Base-by-base conservation (phyloP, 129 eudicot genomes). In the Logfia minima region DNA sequence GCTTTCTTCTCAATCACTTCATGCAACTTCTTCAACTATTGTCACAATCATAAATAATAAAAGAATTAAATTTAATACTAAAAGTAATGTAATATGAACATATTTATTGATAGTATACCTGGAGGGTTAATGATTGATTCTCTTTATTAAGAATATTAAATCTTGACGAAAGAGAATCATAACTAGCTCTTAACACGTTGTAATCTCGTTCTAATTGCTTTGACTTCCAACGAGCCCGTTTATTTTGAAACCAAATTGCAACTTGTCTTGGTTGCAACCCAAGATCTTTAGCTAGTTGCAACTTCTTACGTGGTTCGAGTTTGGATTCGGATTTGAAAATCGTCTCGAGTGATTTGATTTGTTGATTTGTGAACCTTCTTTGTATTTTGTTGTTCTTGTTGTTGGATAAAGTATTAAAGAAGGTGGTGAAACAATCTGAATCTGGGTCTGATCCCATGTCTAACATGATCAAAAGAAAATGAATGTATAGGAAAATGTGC, bases 221-320 rank as follows among this genome's bases (percentile, higher is more conserved):
- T 0, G 97, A 84, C 69, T 87, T 85, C 87, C 85, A 91, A n/a
- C 95, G 82, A 51, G 97, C 95, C 59, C 97, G 37, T 59, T 85
- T 86, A 53, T 91, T 91, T 75, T 91, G 97, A 18, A 91, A 91
- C 97, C 97, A 91, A 2, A 91, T 87, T 0, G 94, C 88, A 1
- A 91, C 85, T 69, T 91, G 97, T 6, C 94, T 77, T 0, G 97
- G 97, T 68, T 87, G 90, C 74, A 91, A 64, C 2, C 92, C 95
- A 11, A 91, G 83, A 21, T 91, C 89, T 26, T 80, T 72, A 19
- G 97, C 97, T 6, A 89, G 78, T 77, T 87, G 82, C 77, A 86
- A 31, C 83, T 87, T 91, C 82, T 84, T 87, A 48, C 75, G 75
- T 0, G 95, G 90, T 58, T 91, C 92, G 8, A 91, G 83, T 70